Conservation (phyloP, 805 yeast genomes). For the Lachancea quebecensis region DNA sequence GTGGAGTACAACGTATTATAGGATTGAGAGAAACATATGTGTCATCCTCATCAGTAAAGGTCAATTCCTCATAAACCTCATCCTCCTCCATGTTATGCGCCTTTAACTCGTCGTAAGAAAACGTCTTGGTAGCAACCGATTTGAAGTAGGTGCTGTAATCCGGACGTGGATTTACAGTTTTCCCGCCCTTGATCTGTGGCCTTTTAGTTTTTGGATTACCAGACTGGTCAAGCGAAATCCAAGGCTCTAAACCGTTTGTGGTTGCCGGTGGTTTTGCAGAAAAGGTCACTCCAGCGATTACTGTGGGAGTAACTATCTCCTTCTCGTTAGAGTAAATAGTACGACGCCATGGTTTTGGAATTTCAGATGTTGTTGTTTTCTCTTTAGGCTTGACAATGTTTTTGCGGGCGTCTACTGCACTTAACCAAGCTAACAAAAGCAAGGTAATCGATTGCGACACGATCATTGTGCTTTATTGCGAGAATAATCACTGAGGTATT, state of each 20-base stretch:
- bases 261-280: constrained; percentile 39
- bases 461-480: neutral
- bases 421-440: neutral
- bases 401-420: neutral
- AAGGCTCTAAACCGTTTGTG: constrained; percentile 64
- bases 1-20: constrained; percentile 78
- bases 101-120: constrained; percentile 54
- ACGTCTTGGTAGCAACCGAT: constrained; percentile 52
- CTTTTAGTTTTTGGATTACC: constrained; percentile 75
- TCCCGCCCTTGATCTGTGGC: constrained; percentile 72
- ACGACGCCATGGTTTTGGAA: constrained; percentile 63
- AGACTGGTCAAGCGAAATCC: constrained; percentile 71
- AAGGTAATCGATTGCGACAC: neutral
- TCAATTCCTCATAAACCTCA: constrained; percentile 50
- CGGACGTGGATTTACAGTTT: constrained; percentile 58
- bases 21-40: constrained; percentile 70
- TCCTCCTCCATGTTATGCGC: constrained; percentile 68
- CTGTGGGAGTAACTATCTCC: constrained; percentile 67
- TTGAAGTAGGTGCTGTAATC: constrained; percentile 72
- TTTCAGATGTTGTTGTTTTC: constrained; percentile 33
- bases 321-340: constrained; percentile 50
- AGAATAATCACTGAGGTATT: neutral
- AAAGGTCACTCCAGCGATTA: constrained; percentile 52
- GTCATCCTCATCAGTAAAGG: constrained; percentile 58
- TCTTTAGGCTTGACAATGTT: constrained; percentile 24